Evolutionary conservation across 805 yeast genomes (phyloP).

Genomic region (Spathaspora passalidarum): DNA sequence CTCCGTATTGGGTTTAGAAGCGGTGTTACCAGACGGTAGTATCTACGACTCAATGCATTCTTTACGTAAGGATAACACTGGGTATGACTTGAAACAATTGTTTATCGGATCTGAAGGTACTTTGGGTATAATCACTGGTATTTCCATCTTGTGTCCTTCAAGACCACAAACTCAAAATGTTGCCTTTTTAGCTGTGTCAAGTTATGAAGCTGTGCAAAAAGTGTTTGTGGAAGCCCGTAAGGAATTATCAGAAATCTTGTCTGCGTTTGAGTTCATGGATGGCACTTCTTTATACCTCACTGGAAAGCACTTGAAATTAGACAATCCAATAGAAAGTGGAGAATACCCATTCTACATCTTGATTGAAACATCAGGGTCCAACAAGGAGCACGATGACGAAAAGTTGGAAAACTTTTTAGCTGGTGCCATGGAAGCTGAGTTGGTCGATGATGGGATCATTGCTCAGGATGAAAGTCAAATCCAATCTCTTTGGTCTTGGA

Average conservation of each 20-base stretch:
- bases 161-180: conserved; percentile 85
- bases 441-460: conserved; percentile 89
- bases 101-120: conserved; percentile 96
- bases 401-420: conserved; percentile 86
- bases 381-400: conserved; percentile 87
- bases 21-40: conserved; percentile 87
- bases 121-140: conserved; percentile 85
- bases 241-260: conserved; percentile 79
- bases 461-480: conserved; percentile 94
- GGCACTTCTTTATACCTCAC: conserved; percentile 62
- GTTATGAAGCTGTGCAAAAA: conserved; percentile 80
- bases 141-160: conserved; percentile 85
- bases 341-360: conserved; percentile 86
- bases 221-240: conserved; percentile 74
- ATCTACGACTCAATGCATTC: conserved; percentile 76
- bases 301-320: conserved; percentile 52
- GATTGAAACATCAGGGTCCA: conserved; percentile 95
- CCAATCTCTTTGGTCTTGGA: conserved; percentile 86
- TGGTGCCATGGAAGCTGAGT: conserved; percentile 75
- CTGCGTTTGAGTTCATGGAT: conserved; percentile 96
- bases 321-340: conserved; percentile 74
- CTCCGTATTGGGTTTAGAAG: conserved; percentile 85
- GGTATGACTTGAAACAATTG: conserved; percentile 87
- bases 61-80: conserved; percentile 91
- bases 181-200: conserved; percentile 78